phyloP scores from a whole-genome alignment of 2,329 filamentous ascomycete species.

The Calonectria hawksworthii region DNA sequence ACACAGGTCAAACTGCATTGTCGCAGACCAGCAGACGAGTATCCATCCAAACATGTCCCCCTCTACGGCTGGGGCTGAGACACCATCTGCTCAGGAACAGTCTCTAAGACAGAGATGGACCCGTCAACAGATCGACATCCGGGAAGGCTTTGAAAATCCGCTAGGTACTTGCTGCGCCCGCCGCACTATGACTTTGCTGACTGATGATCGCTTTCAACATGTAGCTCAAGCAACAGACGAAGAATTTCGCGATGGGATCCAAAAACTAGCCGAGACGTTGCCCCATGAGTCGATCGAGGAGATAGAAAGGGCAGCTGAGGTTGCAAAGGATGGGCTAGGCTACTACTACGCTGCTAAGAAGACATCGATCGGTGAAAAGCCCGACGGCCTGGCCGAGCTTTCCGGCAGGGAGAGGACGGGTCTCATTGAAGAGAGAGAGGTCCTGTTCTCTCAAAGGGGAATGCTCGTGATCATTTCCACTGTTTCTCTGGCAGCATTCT shows the following conservation, averaged over 20 bases:
- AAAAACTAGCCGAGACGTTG: not conserved
- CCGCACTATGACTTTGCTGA: not conserved
- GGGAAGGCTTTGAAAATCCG: not conserved
- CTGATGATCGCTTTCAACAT: not conserved
- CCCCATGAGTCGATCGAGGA: not conserved
- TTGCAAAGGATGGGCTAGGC: not conserved
- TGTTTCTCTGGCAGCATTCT: slow-evolving; percentile 57
- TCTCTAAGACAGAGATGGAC: not conserved
- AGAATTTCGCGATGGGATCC: not conserved
- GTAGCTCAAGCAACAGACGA: not conserved
- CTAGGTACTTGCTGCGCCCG: not conserved
- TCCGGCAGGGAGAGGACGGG: not conserved
- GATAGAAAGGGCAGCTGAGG: not conserved
- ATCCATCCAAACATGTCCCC: not conserved
- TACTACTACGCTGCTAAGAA: not conserved
- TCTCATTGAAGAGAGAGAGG: not conserved
- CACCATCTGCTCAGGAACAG: not conserved
- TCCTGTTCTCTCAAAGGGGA: slow-evolving; percentile 27
- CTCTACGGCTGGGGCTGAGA: not conserved
- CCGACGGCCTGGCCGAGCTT: not conserved
- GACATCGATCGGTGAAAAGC: not conserved
- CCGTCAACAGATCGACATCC: not conserved
- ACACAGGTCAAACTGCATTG: not conserved
- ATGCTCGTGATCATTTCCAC: slow-evolving; percentile 44
- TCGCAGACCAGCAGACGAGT: too few relatives aligned